A percentile compares a stretch with the other conserved stretches of the same genome.
Conservation (phyloP, 2,329 filamentous ascomycete species). For the Clonostachys byssicola region DNA sequence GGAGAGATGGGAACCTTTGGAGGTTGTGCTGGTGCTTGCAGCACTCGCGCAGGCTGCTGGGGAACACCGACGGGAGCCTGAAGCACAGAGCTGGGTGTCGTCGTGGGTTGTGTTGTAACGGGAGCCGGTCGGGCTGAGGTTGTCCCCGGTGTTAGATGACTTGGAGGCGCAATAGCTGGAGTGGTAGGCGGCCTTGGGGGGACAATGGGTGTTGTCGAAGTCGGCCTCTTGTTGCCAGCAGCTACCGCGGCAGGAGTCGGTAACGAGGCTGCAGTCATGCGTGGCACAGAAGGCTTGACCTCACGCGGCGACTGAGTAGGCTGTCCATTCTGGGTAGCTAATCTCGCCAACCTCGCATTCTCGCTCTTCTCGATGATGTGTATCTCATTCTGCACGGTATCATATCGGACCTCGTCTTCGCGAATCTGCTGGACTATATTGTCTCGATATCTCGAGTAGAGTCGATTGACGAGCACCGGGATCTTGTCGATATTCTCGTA, state of each 20-base stretch:
- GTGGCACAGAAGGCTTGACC: slow-evolving; percentile 11
- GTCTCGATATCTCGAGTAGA: slow-evolving; percentile 73
- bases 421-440: slow-evolving; percentile 66
- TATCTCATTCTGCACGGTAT: slow-evolving; percentile 63
- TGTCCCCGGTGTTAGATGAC: slow-evolving; percentile 17
- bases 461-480: slow-evolving; percentile 64
- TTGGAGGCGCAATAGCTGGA: slow-evolving; percentile 12
- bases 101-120: slow-evolving; percentile 20
- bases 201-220: slow-evolving; percentile 24
- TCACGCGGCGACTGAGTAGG: slow-evolving; percentile 24
- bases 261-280: slow-evolving; percentile 10
- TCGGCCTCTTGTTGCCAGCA: slow-evolving; percentile 15
- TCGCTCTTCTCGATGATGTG: slow-evolving; percentile 55
- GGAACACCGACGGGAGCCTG: slow-evolving; percentile 27
- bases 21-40: slow-evolving; percentile 22
- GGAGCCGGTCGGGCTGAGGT: slow-evolving; percentile 16
- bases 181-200: slow-evolving; percentile 23
- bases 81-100: slow-evolving; percentile 21
- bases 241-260: slow-evolving; percentile 9
- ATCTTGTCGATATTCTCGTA: slow-evolving; percentile 64
- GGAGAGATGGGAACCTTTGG: slow-evolving; percentile 23
- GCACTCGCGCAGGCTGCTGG: slow-evolving; percentile 20
- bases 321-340: slow-evolving; percentile 1
- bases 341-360: slow-evolving; percentile 26
- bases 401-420: slow-evolving; percentile 68